phyloP scores from a whole-genome alignment of 2,329 filamentous ascomycete species.

The Penicillium rolfsii region DNA sequence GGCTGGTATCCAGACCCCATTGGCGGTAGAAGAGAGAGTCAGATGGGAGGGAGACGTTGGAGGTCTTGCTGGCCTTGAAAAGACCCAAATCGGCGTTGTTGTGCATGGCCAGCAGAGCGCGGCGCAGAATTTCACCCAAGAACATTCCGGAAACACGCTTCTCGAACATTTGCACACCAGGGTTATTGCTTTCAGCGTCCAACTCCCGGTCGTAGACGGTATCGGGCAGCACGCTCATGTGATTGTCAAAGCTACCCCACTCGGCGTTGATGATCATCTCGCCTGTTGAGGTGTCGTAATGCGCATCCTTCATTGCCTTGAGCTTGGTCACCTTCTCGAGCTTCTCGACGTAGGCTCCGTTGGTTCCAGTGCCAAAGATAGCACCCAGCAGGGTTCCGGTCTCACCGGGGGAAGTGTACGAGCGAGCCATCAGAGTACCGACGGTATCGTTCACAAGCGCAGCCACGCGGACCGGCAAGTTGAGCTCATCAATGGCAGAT shows the following conservation, averaged over 20 bases:
- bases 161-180: constrained; percentile 97
- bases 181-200: constrained; percentile 81
- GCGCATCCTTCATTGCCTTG: constrained; percentile 54
- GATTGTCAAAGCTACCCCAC: constrained; percentile 98
- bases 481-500: constrained; percentile 80
- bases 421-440: constrained; percentile 95
- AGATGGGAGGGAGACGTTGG: constrained; percentile 69
- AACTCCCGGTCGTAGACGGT: constrained; percentile 81
- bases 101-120: constrained; percentile 73
- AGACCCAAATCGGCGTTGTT: constrained; percentile 68
- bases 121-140: constrained; percentile 86
- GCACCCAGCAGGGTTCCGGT: constrained; percentile 86
- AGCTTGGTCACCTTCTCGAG: constrained; percentile 81
- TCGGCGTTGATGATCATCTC: constrained; percentile 98
- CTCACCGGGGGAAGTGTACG: constrained; percentile 89
- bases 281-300: constrained; percentile 77
- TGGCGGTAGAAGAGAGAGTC: constrained; percentile 71
- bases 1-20: constrained; percentile 89
- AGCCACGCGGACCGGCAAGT: constrained; percentile 89
- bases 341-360: constrained; percentile 96
- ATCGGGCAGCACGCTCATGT: constrained; percentile 81
- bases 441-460: constrained; percentile 98
- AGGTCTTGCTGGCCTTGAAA: constrained; percentile 76
- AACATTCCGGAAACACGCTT: constrained; percentile 99
- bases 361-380: constrained; percentile 97